phyloP scores from a whole-genome alignment of 371 early-diverging fungal genomes.

The Apophysomyces elegans region DNA sequence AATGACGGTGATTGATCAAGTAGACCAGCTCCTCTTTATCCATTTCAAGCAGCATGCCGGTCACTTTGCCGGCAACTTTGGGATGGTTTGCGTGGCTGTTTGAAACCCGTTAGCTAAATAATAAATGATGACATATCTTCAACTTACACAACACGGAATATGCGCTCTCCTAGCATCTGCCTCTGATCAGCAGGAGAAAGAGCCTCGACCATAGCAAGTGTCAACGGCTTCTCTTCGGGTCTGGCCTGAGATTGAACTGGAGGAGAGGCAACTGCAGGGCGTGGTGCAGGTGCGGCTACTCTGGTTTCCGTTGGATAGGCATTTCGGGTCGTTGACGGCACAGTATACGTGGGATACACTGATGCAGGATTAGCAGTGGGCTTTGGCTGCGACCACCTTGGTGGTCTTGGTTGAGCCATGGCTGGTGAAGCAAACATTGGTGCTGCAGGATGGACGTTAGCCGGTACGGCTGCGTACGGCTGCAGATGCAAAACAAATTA shows the following conservation, averaged over 20 bases:
- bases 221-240: constrained; percentile 39
- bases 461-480: constrained; percentile 23
- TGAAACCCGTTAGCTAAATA: not conserved
- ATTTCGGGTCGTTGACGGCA: not conserved
- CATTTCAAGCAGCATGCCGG: constrained; percentile 98
- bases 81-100: constrained; percentile 58
- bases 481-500: constrained; percentile 13
- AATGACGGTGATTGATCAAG: constrained; percentile 77
- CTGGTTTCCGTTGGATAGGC: not conserved
- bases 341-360: not conserved
- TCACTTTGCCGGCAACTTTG: constrained; percentile 90
- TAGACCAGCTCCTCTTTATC: constrained; percentile 87
- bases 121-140: not conserved
- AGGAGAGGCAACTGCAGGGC: constrained; percentile 6
- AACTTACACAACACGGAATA: constrained; percentile 79
- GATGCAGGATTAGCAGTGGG: constrained; percentile 7
- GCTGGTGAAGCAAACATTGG: constrained; percentile 13
- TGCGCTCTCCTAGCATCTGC: constrained; percentile 92
- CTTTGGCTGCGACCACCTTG: constrained; percentile 6
- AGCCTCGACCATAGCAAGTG: constrained; percentile 75
- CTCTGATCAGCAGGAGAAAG: constrained; percentile 85
- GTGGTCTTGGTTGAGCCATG: constrained; percentile 17
- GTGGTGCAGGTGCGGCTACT: not conserved
- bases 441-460: constrained; percentile 8
- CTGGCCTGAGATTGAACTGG: constrained; percentile 16